Percentiles rank a stretch among this genome's conserved stretches.
Evolutionary conservation across 2,329 filamentous ascomycete genomes (phyloP).

Genomic region (Leptographium galeiforme): DNA sequence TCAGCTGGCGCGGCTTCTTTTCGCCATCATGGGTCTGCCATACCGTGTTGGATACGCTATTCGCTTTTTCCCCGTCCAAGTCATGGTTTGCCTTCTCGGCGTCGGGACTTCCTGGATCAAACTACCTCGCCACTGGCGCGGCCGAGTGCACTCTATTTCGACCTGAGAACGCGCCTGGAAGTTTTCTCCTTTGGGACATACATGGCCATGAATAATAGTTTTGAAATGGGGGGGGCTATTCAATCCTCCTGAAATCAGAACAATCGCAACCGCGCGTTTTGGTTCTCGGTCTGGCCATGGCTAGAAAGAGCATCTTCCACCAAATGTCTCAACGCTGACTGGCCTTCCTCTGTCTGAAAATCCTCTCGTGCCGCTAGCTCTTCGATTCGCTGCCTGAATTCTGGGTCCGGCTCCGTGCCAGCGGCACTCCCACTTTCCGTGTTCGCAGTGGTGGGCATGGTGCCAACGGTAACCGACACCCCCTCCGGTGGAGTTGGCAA

Average conservation of each 20-base stretch:
- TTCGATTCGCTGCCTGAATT: slow-evolving; percentile 76
- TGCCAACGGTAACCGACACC: slow-evolving; percentile 63
- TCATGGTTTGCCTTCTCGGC: slow-evolving; percentile 44
- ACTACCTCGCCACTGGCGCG: slow-evolving; percentile 26
- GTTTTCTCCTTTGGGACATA: slow-evolving; percentile 50
- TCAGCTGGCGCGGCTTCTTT: slow-evolving; percentile 49
- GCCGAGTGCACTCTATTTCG: slow-evolving; percentile 41
- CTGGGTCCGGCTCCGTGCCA: slow-evolving; percentile 56
- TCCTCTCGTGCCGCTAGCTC: slow-evolving; percentile 74
- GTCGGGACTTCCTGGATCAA: slow-evolving; percentile 35
- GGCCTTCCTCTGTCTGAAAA: slow-evolving; percentile 68
- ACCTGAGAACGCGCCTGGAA: slow-evolving; percentile 31
- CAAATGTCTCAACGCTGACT: slow-evolving; percentile 63
- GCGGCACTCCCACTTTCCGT: not conserved
- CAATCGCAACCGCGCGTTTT: slow-evolving; percentile 50
- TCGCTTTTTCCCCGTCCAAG: slow-evolving; percentile 26
- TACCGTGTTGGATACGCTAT: slow-evolving; percentile 31
- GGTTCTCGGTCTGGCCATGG: slow-evolving; percentile 47
- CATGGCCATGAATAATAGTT: slow-evolving; percentile 25
- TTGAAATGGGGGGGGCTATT: not conserved
- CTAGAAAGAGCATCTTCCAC: slow-evolving; percentile 68
- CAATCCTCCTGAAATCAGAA: slow-evolving; percentile 9
- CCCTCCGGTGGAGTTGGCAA: slow-evolving; percentile 61
- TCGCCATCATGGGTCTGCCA: slow-evolving; percentile 37
- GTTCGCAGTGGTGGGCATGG: slow-evolving; percentile 40